phyloP scores from a whole-genome alignment of 805 yeast species.

The Danielia oregonensis region DNA sequence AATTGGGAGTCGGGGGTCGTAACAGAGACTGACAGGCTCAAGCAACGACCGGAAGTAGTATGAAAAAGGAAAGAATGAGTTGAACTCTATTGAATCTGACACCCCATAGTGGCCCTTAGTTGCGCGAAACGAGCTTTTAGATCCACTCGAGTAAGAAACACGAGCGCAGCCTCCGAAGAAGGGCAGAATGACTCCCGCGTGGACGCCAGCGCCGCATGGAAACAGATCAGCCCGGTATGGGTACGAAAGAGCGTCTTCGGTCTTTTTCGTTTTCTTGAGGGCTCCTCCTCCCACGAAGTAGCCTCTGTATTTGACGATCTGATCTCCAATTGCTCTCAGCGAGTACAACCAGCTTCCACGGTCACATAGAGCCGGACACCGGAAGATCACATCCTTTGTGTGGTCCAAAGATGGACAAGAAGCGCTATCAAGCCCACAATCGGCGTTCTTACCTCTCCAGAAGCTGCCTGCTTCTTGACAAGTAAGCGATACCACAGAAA shows the following conservation, averaged over 20 bases:
- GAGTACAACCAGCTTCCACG: constrained; percentile 74
- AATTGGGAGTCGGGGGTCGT: constrained; percentile 63
- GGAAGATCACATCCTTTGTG: constrained; percentile 47
- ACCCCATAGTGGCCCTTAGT: constrained; percentile 50
- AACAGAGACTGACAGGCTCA: constrained; percentile 46
- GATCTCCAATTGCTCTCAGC: constrained; percentile 68
- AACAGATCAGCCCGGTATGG: constrained; percentile 88
- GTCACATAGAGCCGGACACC: constrained; percentile 89
- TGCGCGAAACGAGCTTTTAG: constrained; percentile 42
- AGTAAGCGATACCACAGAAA: constrained; percentile 40
- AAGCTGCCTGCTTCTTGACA: constrained; percentile 45
- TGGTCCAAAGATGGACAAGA: constrained; percentile 46
- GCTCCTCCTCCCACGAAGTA: constrained; percentile 77
- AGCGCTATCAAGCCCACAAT: constrained; percentile 72
- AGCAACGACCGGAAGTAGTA: constrained; percentile 52
- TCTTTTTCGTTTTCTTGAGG: constrained; percentile 10
- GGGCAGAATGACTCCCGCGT: constrained; percentile 76
- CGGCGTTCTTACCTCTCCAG: constrained; percentile 75
- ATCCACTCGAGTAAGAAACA: constrained; percentile 53
- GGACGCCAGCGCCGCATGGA: constrained; percentile 87
- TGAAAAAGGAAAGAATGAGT: constrained; percentile 72
- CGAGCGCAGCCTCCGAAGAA: constrained; percentile 75
- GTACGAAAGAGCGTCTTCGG: constrained; percentile 31
- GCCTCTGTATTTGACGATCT: constrained; percentile 63
- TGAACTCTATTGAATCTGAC: constrained; percentile 53